Conservation (phyloP, 2,329 filamentous ascomycete genomes). For the Verticillium zaregamsianum region DNA sequence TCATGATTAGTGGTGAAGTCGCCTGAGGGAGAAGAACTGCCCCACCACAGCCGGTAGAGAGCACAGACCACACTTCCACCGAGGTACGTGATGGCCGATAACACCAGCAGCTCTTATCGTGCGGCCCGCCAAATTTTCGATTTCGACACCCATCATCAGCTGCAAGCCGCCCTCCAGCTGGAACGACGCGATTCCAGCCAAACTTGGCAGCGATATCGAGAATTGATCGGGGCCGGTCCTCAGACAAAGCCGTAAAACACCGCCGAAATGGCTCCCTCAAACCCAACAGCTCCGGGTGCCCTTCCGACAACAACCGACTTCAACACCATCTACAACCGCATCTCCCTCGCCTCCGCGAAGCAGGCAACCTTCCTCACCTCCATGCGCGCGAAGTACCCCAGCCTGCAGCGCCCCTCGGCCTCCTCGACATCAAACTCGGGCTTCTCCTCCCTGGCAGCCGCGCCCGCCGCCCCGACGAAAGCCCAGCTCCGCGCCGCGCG, state of each 20-base stretch:
- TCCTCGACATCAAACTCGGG: constrained; percentile 3
- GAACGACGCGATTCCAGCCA: too few species aligned
- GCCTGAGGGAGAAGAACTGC: too few species aligned
- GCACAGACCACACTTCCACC: background rate
- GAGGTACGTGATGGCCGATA: background rate
- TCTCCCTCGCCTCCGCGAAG: constrained; percentile 33
- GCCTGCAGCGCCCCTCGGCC: constrained; percentile 7
- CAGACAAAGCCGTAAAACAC: background rate
- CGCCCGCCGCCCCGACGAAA: background rate
- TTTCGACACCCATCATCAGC: background rate
- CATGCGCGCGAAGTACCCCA: constrained; percentile 13
- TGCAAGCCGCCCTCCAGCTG: background rate
- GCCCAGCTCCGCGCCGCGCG: background rate
- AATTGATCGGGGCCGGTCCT: background rate
- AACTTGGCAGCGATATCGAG: background rate
- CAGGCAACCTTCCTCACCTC: constrained; percentile 27
- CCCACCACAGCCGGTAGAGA: background rate
- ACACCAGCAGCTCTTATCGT: background rate
- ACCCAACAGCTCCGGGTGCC: background rate
- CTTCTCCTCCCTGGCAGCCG: constrained; percentile 13
- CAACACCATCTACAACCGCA: constrained; percentile 35
- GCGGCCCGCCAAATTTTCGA: background rate
- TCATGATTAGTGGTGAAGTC: too few species aligned
- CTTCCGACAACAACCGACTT: constrained; percentile 31
- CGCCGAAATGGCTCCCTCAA: constrained; percentile 3